Evolutionary conservation across 768 basidiomycete species (phyloP).

Genomic region (Amylocystis lapponica): DNA sequence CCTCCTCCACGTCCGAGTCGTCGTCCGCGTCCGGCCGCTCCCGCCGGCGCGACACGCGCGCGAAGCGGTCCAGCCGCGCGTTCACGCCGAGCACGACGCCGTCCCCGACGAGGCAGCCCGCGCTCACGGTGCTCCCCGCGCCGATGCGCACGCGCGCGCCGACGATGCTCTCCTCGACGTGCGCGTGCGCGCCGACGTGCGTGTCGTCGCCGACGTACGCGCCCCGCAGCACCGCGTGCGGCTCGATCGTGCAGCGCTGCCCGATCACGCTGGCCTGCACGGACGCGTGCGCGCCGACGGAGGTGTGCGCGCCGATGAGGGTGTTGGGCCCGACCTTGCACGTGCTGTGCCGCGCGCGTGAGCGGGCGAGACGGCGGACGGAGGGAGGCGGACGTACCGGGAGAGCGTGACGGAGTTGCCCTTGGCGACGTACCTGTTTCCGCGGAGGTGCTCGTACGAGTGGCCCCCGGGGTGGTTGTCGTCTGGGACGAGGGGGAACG

Average conservation of each 20-base stretch:
- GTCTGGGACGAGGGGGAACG: slow-evolving; percentile 94
- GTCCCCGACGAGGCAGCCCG: slow-evolving; percentile 79
- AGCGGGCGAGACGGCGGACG: too few species aligned
- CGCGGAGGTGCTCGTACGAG: slow-evolving; percentile 79
- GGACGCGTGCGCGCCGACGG: slow-evolving; percentile 59
- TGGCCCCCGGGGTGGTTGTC: slow-evolving; percentile 84
- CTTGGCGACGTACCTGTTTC: slow-evolving; percentile 84
- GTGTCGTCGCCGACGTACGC: slow-evolving; percentile 85
- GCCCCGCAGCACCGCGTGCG: slow-evolving; percentile 58
- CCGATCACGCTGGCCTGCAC: slow-evolving; percentile 78
- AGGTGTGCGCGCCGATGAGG: slow-evolving; percentile 77
- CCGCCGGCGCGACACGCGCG: slow-evolving; percentile 58
- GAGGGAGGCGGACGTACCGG: slow-evolving; percentile 50
- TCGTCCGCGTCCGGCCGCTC: slow-evolving; percentile 31
- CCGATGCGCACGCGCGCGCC: slow-evolving; percentile 72
- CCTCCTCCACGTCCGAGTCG: slow-evolving; percentile 35
- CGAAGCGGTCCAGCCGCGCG: slow-evolving; percentile 61
- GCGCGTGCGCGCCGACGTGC: slow-evolving; percentile 60
- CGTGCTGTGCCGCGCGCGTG: slow-evolving; percentile 42
- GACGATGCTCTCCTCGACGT: slow-evolving; percentile 75
- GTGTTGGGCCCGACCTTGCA: slow-evolving; percentile 77
- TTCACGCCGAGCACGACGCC: slow-evolving; percentile 75
- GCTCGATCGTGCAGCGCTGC: slow-evolving; percentile 64
- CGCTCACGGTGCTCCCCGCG: slow-evolving; percentile 58
- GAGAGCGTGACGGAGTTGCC: slow-evolving; percentile 74